Evolutionary conservation across 2,329 filamentous ascomycete species (phyloP).

Genomic region (Fusarium beomiforme): DNA sequence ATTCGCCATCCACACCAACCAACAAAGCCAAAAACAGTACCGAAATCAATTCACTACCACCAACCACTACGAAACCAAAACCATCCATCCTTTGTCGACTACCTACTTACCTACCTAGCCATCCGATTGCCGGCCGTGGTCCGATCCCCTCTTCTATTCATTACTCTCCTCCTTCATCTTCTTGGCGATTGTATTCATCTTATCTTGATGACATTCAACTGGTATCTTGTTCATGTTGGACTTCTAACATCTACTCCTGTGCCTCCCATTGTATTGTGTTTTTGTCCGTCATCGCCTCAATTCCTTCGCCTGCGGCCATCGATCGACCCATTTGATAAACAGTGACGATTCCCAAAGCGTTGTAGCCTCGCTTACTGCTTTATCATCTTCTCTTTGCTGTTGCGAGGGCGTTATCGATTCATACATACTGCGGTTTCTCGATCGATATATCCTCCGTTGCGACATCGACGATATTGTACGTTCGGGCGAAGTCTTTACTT

Average conservation of each 20-base stretch:
- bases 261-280: neutral
- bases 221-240: conserved; percentile 2
- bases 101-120: no score
- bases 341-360: conserved; percentile 20
- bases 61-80: conserved; percentile 20
- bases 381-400: neutral
- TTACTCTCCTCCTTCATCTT: conserved; percentile 14
- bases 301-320: conserved; percentile 15
- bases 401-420: conserved; percentile 3
- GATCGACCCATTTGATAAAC: conserved; percentile 26
- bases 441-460: conserved; percentile 3
- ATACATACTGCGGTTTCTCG: neutral
- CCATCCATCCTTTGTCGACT: conserved; percentile 13
- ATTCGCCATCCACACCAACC: conserved; percentile 35
- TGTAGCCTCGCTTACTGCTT: neutral
- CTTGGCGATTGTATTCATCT: conserved; percentile 15
- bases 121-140: conserved; percentile 30
- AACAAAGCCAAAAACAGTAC: conserved; percentile 22
- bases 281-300: conserved; percentile 1
- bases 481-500: conserved; percentile 9
- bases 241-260: conserved; percentile 9
- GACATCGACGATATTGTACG: conserved; percentile 14
- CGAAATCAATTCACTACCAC: conserved; percentile 37
- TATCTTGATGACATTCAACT: conserved; percentile 5
- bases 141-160: conserved; percentile 29